A percentile compares a stretch with the other conserved stretches of the same genome.
Evolutionary conservation across 148 eudicot species (phyloP).

Genomic region (Cornus controversa): DNA sequence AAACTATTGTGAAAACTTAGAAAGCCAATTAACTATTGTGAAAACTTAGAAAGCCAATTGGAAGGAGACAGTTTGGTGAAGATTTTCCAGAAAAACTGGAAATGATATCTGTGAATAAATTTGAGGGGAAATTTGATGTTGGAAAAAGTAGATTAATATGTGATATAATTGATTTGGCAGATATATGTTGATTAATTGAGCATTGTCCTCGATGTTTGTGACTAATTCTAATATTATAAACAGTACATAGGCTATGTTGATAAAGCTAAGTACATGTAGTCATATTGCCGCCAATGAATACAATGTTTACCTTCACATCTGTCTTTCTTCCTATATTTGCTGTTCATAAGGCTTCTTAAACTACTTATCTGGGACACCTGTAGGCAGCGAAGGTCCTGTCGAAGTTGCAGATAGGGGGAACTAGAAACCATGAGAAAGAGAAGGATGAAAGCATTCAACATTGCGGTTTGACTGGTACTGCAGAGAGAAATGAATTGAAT

Average conservation of each 20-base stretch:
- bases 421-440: conserved; percentile 28
- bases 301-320: too few species aligned
- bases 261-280: too few species aligned
- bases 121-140: neutral
- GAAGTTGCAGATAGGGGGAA: conserved; percentile 44
- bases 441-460: conserved; percentile 27
- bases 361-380: conserved; percentile 20
- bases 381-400: conserved; percentile 62
- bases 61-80: too few species aligned
- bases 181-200: too few species aligned
- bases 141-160: neutral
- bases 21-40: too few species aligned
- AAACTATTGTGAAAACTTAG: too few species aligned
- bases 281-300: too few species aligned
- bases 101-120: neutral
- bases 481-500: conserved; percentile 14
- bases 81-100: neutral
- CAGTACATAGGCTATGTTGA: too few species aligned
- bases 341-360: neutral
- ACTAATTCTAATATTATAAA: too few species aligned
- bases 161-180: too few species aligned
- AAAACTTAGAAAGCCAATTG: too few species aligned
- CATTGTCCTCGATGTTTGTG: too few species aligned
- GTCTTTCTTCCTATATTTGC: neutral
- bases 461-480: conserved; percentile 17